Base-by-base conservation (phyloP, 1,139 yeast genomes). In the Blastobotrys apis region DNA sequence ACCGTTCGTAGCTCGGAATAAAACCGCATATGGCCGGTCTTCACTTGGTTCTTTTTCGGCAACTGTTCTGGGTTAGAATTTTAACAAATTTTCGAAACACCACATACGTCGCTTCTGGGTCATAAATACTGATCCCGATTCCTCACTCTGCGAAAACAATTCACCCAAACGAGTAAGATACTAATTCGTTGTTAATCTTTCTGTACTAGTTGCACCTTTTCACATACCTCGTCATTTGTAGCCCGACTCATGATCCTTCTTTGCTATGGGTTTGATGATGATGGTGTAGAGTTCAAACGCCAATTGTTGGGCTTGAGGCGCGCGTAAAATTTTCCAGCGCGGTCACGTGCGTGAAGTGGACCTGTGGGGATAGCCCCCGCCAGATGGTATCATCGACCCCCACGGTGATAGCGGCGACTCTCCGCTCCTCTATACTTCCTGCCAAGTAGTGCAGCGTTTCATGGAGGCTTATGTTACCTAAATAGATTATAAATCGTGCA, bases 1-100 rank as follows among this genome's bases (percentile, higher is more conserved):
- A n/a, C 86, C 86, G 57, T 82, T 78, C 33, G 86, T 73, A 37
- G 84, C 64, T 35, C 65, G 51, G 44, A 61, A 57, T 25, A 61
- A 47, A 9, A 60, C 48, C 3, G 53, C 44, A 32, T 42, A 50
- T 5, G 53, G 43, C n/a, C 13, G 46, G 47, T n/a, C n/a, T n/a
- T n/a, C n/a, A n/a, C n/a, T n/a, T n/a, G n/a, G n/a, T n/a, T n/a
- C n/a, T n/a, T n/a, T n/a, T n/a, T n/a, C n/a, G n/a, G n/a, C n/a
- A n/a, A 23, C 26, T 23, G 26, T 23, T 23, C 6, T 10, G 6
- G 26, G 26, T 23, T 23, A 23, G 26, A 29, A 32, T 19, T 32
- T 13, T 20, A 21, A 12, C 17, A 17, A 16, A 33, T 8, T 22
- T 17, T 17, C 26, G 5, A 17, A 4, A 3, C 5, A 19, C 17